Evolutionary conservation across 2,329 filamentous ascomycete species (phyloP).

Genomic region (Aspergillus pseudoterreus): DNA sequence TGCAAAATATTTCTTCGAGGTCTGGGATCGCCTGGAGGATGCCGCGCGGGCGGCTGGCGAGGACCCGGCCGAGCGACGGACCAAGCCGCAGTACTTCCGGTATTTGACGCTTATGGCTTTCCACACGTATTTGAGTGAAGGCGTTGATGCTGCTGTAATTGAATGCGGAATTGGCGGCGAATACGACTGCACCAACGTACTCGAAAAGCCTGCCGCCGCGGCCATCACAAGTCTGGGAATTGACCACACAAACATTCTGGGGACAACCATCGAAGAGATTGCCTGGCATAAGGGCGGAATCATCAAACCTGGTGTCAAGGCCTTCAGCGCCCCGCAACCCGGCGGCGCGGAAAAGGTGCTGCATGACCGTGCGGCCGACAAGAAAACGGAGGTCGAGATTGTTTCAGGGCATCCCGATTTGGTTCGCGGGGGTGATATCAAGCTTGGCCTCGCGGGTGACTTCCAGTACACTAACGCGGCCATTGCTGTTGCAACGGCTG

Average conservation of each 20-base stretch:
- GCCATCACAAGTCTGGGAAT: slow-evolving; percentile 79
- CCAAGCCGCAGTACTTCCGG: slow-evolving; percentile 88
- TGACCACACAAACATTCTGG: slow-evolving; percentile 79
- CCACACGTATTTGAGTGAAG: slow-evolving; percentile 73
- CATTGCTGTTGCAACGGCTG: slow-evolving; percentile 52
- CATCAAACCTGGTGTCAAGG: slow-evolving; percentile 64
- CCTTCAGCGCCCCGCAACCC: slow-evolving; percentile 61
- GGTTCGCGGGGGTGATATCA: slow-evolving; percentile 40
- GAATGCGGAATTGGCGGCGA: slow-evolving; percentile 95
- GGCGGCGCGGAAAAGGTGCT: slow-evolving; percentile 55
- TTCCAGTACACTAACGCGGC: slow-evolving; percentile 63
- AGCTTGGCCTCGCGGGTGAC: slow-evolving; percentile 57
- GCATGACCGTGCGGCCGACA: slow-evolving; percentile 52
- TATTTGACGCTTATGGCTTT: slow-evolving; percentile 86
- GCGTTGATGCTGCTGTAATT: slow-evolving; percentile 73
- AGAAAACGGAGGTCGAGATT: slow-evolving; percentile 45
- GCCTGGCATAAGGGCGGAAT: slow-evolving; percentile 92
- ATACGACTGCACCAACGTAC: slow-evolving; percentile 86
- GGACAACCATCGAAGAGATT: slow-evolving; percentile 73
- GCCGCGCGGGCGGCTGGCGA: slow-evolving; percentile 51
- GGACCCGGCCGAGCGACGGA: slow-evolving; percentile 49
- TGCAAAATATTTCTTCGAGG: slow-evolving; percentile 73
- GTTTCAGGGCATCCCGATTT: slow-evolving; percentile 48
- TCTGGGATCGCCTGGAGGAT: slow-evolving; percentile 68
- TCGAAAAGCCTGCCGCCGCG: slow-evolving; percentile 65